phyloP scores from a whole-genome alignment of 169 alveolate species.

The Neospora caninum region DNA sequence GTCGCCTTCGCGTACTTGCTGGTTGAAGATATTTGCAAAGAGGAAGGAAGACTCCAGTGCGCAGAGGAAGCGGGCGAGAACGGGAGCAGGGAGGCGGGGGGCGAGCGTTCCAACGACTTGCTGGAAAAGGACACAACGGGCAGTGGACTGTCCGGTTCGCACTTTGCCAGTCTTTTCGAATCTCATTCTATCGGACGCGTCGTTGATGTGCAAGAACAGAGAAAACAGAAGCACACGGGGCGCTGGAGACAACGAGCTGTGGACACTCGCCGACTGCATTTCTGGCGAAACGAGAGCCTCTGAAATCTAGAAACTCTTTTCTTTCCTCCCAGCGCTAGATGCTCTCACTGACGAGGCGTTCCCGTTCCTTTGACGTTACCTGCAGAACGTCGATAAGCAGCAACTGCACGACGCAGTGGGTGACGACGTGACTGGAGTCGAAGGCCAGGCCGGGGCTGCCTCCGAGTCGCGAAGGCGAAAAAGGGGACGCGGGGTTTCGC shows the following conservation, averaged over 20 bases:
- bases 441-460: neutral
- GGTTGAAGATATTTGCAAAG: conserved; percentile 8
- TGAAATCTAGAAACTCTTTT: neutral
- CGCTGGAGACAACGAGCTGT: too few species aligned
- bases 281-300: too few species aligned
- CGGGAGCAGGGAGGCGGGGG: neutral
- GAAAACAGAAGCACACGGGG: too few species aligned
- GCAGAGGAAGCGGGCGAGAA: conserved; percentile 12
- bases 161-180: too few species aligned
- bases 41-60: conserved; percentile 33
- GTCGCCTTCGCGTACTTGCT: neutral
- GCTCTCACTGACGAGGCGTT: too few species aligned
- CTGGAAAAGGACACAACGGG: too few species aligned
- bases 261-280: too few species aligned
- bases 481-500: neutral
- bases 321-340: neutral
- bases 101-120: neutral
- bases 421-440: neutral
- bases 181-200: too few species aligned
- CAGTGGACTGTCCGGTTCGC: too few species aligned
- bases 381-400: neutral
- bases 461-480: neutral
- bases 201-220: too few species aligned
- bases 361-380: neutral
- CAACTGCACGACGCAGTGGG: neutral